These are phyloP conservation scores for Acanthochlamys bracteata DNA, from an alignment of 106 monocot genomes.

Conservation along the genomic window DNA sequence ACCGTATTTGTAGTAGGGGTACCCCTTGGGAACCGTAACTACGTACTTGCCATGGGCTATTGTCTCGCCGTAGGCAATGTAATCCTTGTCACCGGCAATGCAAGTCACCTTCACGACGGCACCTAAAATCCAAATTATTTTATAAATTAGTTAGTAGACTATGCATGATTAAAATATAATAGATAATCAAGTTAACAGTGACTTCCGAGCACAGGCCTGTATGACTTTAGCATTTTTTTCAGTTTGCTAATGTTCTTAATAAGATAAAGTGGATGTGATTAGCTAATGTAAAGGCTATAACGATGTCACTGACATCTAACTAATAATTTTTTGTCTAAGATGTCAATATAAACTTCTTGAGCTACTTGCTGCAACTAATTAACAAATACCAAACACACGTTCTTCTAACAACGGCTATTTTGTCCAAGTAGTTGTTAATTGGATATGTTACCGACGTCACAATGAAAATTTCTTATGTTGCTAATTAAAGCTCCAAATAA, in stretches of 20 bases:
- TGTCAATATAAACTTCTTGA: no score
- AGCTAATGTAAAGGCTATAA: no score
- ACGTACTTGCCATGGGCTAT: constrained; percentile 2
- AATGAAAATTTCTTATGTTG: not conserved
- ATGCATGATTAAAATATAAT: not conserved
- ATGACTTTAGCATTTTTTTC: no score
- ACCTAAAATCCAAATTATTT: constrained; percentile 1
- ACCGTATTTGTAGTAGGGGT: not conserved
- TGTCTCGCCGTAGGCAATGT: constrained; percentile 3
- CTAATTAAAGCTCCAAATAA: not conserved
- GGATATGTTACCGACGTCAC: not conserved
- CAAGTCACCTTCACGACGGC: constrained; percentile 9
- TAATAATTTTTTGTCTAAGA: no score
- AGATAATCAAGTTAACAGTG: not conserved
- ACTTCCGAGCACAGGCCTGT: not conserved
- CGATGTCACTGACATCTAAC: no score
- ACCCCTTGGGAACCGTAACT: not conserved
- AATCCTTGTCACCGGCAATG: not conserved
- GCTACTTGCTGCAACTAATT: no score
- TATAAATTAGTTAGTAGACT: not conserved
- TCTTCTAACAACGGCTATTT: no score
- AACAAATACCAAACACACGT: no score
- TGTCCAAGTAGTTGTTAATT: no score
- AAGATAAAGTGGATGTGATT: no score
- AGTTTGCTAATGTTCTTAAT: no score